Base-by-base conservation (phyloP, 441 rosid genomes). In the Gossypium aridum region DNA sequence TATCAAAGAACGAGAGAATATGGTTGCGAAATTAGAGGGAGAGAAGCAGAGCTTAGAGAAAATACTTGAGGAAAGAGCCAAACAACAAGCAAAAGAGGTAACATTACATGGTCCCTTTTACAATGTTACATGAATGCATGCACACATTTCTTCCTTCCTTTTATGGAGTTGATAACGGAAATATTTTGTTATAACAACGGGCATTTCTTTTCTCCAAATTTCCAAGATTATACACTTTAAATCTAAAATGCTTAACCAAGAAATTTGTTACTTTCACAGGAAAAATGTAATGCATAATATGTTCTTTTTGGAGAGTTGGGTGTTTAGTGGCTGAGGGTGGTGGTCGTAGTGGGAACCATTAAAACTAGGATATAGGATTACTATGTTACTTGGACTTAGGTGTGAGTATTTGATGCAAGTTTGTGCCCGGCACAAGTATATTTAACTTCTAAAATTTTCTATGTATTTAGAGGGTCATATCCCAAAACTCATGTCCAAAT, bases 41-140 rank as follows among this genome's bases (percentile, higher is more conserved):
- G 98, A 95, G 85, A 95, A 91, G 83, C 90, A 88, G 83, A 91
- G 96, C 83, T 83, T 95, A 80, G 99, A 92, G 91, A 95, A 93
- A 81, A 90, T 91, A 85, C 88, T 91, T n/a, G 98, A 91, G 75
- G 97, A 91, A 79, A 90, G 88, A 80, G 97, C 97, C 71, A 95
- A 87, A 84, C 98, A 95, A 76, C 98, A 91, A 81, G 98, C 84
- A 64, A 86, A 85, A 82, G 99, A 95, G 99, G 99, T 94, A 86
- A 73, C 14, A 31, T 17, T 67, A 72, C 59, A 47, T 19, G 16
- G 19, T 7, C 45, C 45, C 13, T 61, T 62, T 73, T 17, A 25
- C 57, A 17, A 28, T 54, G 34, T 53, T 70, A 17, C 47, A 70
- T 26, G 49, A 60, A 53, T 70, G 73, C 57, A n/a, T 49, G 37